phyloP scores from a whole-genome alignment of 345 rosid species.

The Firmiana major region DNA sequence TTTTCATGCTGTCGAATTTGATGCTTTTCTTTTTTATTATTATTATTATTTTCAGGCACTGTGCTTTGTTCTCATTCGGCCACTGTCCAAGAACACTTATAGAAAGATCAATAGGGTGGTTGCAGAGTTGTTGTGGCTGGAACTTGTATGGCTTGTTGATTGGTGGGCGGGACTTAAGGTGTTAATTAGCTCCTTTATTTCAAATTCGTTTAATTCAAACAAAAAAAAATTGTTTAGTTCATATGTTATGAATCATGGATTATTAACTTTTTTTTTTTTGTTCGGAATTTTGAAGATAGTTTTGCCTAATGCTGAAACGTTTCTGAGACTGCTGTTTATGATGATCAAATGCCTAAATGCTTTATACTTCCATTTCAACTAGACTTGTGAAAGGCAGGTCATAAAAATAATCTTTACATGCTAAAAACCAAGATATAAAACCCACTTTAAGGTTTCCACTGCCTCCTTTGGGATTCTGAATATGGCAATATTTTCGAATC shows the following conservation, averaged over 20 bases:
- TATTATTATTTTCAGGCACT: slow-evolving; percentile 51
- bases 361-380: background rate
- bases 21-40: background rate
- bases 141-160: slow-evolving; percentile 88
- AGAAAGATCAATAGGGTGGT: slow-evolving; percentile 67
- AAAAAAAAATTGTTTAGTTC: too few species aligned
- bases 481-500: too few species aligned
- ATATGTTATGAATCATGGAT: background rate
- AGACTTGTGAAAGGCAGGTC: background rate
- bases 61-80: slow-evolving; percentile 66
- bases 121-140: slow-evolving; percentile 87
- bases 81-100: slow-evolving; percentile 68
- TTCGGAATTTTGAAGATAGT: background rate
- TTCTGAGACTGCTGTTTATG: background rate
- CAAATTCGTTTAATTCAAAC: background rate
- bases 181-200: slow-evolving; percentile 5
- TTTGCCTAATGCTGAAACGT: background rate
- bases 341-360: background rate
- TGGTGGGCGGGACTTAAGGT: slow-evolving; percentile 99
- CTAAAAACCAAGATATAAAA: background rate
- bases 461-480: background rate
- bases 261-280: background rate
- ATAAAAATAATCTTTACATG: background rate
- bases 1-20: background rate
- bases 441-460: background rate